Conservation (phyloP, 352 stramenopile species). For the Pythium rishiriense region DNA sequence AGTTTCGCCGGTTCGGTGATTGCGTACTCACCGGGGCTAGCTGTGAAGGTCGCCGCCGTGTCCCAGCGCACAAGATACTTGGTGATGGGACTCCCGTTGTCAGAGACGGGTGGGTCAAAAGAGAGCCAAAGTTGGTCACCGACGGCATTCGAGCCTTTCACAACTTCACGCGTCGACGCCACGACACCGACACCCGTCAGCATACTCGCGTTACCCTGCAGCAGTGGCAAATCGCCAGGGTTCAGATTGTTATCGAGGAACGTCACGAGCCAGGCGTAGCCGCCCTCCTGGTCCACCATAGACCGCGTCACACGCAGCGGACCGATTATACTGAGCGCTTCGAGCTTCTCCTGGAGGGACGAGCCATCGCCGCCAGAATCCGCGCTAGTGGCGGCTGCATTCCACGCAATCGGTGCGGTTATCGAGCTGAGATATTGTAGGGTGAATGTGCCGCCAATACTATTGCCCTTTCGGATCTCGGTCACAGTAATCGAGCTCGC, state of each 20-base stretch:
- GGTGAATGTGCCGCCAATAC: constrained; percentile 60
- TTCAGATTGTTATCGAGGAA: constrained; percentile 78
- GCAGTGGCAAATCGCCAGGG: constrained; percentile 53
- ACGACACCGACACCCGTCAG: constrained; percentile 49
- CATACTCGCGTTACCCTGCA: constrained; percentile 34
- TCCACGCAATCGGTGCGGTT: constrained; percentile 48
- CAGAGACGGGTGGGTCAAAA: constrained; percentile 58
- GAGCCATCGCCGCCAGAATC: constrained; percentile 49
- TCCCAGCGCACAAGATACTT: constrained; percentile 75
- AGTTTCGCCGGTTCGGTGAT: constrained; percentile 55
- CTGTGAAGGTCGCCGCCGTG: constrained; percentile 49
- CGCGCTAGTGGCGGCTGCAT: constrained; percentile 39
- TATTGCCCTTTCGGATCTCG: constrained; percentile 75
- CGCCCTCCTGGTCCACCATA: constrained; percentile 49
- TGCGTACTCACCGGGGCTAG: constrained; percentile 45
- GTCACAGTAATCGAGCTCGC: constrained; percentile 53
- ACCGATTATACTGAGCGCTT: constrained; percentile 58
- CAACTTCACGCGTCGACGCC: constrained; percentile 46
- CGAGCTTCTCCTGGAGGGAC: constrained; percentile 73
- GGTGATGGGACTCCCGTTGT: constrained; percentile 67
- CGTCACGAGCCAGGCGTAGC: constrained; percentile 66
- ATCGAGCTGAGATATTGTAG: constrained; percentile 45
- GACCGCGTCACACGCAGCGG: constrained; percentile 42
- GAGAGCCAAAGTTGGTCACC: constrained; percentile 77
- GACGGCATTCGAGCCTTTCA: constrained; percentile 69